phyloP scores from a whole-genome alignment of 192 early-diverging fungal genomes.

The Gaertneriomyces semiglobifer region DNA sequence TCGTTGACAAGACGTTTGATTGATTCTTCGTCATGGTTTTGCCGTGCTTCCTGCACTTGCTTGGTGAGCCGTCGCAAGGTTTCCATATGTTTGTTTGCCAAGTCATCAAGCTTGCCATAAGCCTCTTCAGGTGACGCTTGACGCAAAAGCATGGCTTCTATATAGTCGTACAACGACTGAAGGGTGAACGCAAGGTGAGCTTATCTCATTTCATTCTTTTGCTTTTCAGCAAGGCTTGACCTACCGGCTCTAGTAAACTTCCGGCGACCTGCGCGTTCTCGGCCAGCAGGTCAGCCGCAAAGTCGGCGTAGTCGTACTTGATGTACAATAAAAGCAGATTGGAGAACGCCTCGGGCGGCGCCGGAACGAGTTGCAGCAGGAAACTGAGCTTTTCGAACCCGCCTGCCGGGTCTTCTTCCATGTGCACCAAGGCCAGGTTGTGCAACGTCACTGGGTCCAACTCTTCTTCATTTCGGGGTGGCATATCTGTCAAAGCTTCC shows the following conservation, averaged over 20 bases:
- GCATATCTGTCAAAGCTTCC: slow-evolving; percentile 66
- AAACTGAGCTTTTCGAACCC: slow-evolving; percentile 64
- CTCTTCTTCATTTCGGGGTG: slow-evolving; percentile 59
- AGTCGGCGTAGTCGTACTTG: slow-evolving; percentile 59
- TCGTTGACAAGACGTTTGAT: slow-evolving; percentile 55
- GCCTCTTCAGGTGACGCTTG: slow-evolving; percentile 59
- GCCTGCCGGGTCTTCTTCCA: slow-evolving; percentile 57
- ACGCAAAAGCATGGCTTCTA: slow-evolving; percentile 55
- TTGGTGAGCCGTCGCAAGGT: slow-evolving; percentile 55
- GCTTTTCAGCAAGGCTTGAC: neutral
- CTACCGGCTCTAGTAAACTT: slow-evolving; percentile 35
- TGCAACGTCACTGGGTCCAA: slow-evolving; percentile 63
- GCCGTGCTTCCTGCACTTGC: slow-evolving; percentile 57
- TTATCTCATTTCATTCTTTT: neutral
- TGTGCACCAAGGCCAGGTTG: slow-evolving; percentile 61
- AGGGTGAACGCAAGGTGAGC: neutral
- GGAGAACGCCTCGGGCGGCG: slow-evolving; percentile 60
- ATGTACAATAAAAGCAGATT: slow-evolving; percentile 58
- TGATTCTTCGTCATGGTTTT: slow-evolving; percentile 57
- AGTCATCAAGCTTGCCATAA: slow-evolving; percentile 60
- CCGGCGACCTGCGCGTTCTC: slow-evolving; percentile 42
- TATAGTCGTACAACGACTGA: slow-evolving; percentile 55
- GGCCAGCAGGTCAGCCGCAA: slow-evolving; percentile 59
- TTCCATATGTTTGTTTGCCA: slow-evolving; percentile 56
- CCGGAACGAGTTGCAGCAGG: slow-evolving; percentile 52